Evolutionary conservation across 805 yeast genomes (phyloP).

Genomic region (Candida lessepsii): DNA sequence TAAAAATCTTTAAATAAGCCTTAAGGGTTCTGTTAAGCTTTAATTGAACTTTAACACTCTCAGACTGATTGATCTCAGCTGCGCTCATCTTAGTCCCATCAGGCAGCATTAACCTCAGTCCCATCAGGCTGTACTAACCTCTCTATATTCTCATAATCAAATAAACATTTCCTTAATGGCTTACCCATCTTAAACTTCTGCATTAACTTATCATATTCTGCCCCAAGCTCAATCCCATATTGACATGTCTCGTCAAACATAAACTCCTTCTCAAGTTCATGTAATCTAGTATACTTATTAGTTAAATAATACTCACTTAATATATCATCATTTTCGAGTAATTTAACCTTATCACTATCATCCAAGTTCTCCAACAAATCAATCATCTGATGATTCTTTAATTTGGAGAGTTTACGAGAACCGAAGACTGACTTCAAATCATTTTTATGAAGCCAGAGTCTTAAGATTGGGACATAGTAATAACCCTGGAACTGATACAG

Average conservation of each 20-base stretch:
- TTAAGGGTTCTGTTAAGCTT: no score
- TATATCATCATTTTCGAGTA: constrained; percentile 22
- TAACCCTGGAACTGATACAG: constrained; percentile 20
- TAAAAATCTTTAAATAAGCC: no score
- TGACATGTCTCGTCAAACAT: constrained; percentile 21
- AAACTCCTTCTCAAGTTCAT: constrained; percentile 23
- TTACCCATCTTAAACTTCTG: constrained; percentile 25
- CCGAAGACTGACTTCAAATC: constrained; percentile 14
- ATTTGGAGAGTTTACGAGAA: constrained; percentile 11
- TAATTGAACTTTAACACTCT: no score
- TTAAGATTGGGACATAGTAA: constrained; percentile 24
- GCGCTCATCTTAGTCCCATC: no score
- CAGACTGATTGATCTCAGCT: no score
- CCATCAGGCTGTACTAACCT: constrained; percentile 12
- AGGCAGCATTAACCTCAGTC: no score
- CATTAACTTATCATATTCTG: constrained; percentile 26
- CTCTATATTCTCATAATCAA: constrained; percentile 26
- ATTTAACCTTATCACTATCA: constrained; percentile 22
- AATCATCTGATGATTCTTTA: constrained; percentile 12
- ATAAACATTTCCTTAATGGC: constrained; percentile 25
- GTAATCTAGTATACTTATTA: constrained; percentile 23
- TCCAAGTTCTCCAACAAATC: constrained; percentile 16
- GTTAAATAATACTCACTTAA: constrained; percentile 29
- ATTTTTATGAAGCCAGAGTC: constrained; percentile 22
- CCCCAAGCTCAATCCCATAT: constrained; percentile 18